Base-by-base conservation (phyloP, 2,329 filamentous ascomycete species). In the Cordyceps tenuipes region DNA sequence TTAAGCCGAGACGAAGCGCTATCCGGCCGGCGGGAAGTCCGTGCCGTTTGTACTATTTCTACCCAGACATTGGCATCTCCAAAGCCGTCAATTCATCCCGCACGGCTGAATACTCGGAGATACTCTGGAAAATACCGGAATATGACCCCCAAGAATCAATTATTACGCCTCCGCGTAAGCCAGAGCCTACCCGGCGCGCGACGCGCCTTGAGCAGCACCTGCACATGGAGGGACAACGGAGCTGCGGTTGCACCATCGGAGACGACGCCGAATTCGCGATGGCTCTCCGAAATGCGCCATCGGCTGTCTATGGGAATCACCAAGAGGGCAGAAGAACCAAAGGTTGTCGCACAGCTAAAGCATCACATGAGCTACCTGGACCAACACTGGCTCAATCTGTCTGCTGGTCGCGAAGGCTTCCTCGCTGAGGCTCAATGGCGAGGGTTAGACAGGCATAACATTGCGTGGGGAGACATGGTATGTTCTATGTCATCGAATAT, bases 401-500 rank as follows among this genome's bases (percentile, higher is more conserved):
- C 89, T 34, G 88, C 86, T 0, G 89, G 89, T 0, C 85, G 84
- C 61, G 88, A 93, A 67, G 90, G 90, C 0, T 95, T 85, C 70
- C 72, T 94, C 63, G 89, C 86, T 0, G 81, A 78, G 12, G 60
- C 62, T 47, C 77, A 79, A 62, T 79, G 82, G 65, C 78, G 84
- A 55, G 82, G 89, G 0, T 69, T 93, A 39, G 82, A 84, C 63
- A 76, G 80, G 57, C 85, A 90, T 62, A 78, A 80, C 64, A 86
- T 95, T 26, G 85, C 84, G 0, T 95, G 90, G 90, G 91, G 91
- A 34, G 91, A 96, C 71, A 90, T 91, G 88, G 89, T 90, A 19
- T 29, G 44, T 41, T 19, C 1, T 21, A 10, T 10, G 3, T 5
- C 8, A 26, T 23, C 4, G 23, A 3, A 23, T 23, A 23, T 23